Evolutionary conservation across 2,329 filamentous ascomycete species (phyloP), one percentile per base, ranked within the genome.

Genomic region (Didymellaceae sp.): DNA sequence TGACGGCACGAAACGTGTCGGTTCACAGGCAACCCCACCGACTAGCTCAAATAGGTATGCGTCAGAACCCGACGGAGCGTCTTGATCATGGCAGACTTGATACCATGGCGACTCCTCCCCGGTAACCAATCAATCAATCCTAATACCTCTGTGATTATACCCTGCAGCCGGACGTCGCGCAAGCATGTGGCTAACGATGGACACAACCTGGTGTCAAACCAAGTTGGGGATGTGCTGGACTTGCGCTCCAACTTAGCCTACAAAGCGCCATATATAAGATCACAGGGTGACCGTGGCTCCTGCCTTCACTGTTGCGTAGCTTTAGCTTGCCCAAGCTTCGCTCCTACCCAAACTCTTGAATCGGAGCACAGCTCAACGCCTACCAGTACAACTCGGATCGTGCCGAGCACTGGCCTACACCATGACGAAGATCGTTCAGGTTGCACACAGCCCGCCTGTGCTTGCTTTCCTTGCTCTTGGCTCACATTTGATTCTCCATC

Each of bases 401-500:
- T 9, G 10, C 14, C 8, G 10, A 37, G 38, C n/a, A 21, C 18
- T 14, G 17, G 5, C 2, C 14, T 2, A 6, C 35, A 44, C 10
- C 30, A 58, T 59, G 57, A 21, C 44, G 26, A 50, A 49, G 31
- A 32, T 49, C 24, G 33, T 53, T 17, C 55, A 57, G 33, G 42
- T 67, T 33, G 50, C 58, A 31, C 58, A 46, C 22, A 68, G 53
- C 49, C 65, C 65, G 31, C 40, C 53, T 14, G 21, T 64, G 5
- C 51, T 61, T 11, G 59, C 50, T 14, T 31, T 33, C 7, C 52
- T 68, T 8, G 67, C 61, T 13, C 57, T 71, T 7, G 28, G 53
- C 7, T 63, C 64, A 5, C 66, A 70, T 47, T 48, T 54, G 6
- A 20, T 62, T 5, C 46, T 67, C 11, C 59, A 63, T 26, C 51